Percentiles rank a stretch among this genome's conserved stretches.
phyloP scores from a whole-genome alignment of 164 flowering plant genomes.

The Piper longum region DNA sequence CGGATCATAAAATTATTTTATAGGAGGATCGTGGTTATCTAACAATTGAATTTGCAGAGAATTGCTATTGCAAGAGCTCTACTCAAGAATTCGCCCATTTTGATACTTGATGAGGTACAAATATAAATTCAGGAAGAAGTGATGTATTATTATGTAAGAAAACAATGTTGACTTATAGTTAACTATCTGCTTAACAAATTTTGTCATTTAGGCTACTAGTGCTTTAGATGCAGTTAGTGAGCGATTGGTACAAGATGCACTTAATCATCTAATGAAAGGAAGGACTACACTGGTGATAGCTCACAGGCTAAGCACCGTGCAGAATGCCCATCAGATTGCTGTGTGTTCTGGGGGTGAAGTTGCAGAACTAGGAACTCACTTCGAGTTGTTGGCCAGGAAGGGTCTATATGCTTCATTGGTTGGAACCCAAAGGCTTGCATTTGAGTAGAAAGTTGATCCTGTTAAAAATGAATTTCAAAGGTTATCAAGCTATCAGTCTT shows the following conservation, averaged over 20 bases:
- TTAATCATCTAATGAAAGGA: constrained; percentile 73
- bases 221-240: constrained; percentile 88
- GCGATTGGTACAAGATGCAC: constrained; percentile 80
- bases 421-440: constrained; percentile 86
- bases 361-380: constrained; percentile 79
- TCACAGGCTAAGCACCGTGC: constrained; percentile 93
- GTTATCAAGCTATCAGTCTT: too few species aligned
- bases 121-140: not conserved
- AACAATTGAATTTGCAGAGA: constrained; percentile 45
- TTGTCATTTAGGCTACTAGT: constrained; percentile 69
- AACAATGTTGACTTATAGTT: not conserved
- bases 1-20: not conserved
- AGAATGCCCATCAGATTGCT: constrained; percentile 89
- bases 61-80: constrained; percentile 91
- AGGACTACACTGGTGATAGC: constrained; percentile 92
- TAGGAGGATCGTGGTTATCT: not conserved
- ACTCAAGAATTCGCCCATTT: constrained; percentile 81
- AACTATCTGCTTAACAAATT: not conserved
- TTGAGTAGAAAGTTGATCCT: constrained; percentile 29
- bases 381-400: constrained; percentile 47
- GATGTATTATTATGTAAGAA: too few species aligned
- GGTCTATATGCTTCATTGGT: constrained; percentile 86
- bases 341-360: constrained; percentile 72
- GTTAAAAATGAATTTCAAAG: not conserved
- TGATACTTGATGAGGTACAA: constrained; percentile 86